phyloP scores from a whole-genome alignment of 148 eudicot genomes.

The Polygonum maritimum region DNA sequence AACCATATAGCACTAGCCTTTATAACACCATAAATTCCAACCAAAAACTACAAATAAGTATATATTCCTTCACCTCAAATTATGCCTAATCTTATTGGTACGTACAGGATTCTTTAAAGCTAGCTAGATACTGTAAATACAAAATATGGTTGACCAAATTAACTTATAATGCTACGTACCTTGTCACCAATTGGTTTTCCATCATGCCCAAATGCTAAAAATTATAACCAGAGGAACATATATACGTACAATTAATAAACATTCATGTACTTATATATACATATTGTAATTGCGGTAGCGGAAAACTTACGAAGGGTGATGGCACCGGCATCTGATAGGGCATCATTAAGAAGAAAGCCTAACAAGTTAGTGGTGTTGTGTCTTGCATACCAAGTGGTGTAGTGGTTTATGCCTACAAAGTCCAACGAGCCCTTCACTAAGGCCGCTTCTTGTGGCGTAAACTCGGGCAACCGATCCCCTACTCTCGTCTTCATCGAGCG shows the following conservation, averaged over 20 bases:
- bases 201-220: conserved; percentile 48
- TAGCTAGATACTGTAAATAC: too few relatives aligned
- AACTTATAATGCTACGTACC: conserved; percentile 27
- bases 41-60: neutral
- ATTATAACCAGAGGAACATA: neutral
- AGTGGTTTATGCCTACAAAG: conserved; percentile 90
- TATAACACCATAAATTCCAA: neutral
- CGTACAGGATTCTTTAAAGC: too few relatives aligned
- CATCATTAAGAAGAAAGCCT: conserved; percentile 43
- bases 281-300: too few relatives aligned
- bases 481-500: conserved; percentile 50
- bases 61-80: neutral
- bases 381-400: conserved; percentile 67
- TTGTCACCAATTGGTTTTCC: conserved; percentile 58
- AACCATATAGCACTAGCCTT: conserved; percentile 88
- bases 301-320: conserved; percentile 46
- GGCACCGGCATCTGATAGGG: conserved; percentile 57
- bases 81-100: neutral
- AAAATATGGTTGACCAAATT: too few relatives aligned
- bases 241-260: neutral
- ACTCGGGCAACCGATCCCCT: conserved; percentile 46
- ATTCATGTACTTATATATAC: neutral
- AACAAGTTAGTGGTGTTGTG: conserved; percentile 32
- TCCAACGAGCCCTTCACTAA: conserved; percentile 70
- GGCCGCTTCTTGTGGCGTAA: conserved; percentile 30